phyloP scores from a whole-genome alignment of 78 protist genomes.

The Dictyostelium intermedium region DNA sequence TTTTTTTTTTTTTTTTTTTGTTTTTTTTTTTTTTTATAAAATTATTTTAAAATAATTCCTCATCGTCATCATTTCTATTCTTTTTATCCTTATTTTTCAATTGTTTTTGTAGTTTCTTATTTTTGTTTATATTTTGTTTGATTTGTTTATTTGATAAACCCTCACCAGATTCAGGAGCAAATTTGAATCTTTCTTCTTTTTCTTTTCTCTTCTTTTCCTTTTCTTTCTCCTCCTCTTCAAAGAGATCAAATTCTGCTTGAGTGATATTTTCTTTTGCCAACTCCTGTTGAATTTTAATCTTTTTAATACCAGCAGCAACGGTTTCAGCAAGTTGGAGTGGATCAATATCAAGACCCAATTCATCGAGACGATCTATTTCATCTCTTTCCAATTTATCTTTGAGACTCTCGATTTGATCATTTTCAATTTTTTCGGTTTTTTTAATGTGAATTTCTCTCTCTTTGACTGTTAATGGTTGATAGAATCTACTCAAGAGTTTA shows the following conservation, averaged over 20 bases:
- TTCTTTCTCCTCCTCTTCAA: not conserved
- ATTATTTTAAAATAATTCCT: not conserved
- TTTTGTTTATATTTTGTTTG: slow-evolving; percentile 1
- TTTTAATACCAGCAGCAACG: not conserved
- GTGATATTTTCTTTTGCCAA: not conserved
- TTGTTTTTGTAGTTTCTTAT: not conserved
- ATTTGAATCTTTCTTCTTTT: not conserved
- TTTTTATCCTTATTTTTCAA: not conserved
- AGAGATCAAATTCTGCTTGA: not conserved
- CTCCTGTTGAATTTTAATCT: not conserved
- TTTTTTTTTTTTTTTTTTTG: too few relatives aligned
- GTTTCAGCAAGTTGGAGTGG: not conserved
- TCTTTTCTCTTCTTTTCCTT: not conserved
- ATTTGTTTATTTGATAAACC: slow-evolving; percentile 23
- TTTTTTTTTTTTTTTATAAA: too few relatives aligned
- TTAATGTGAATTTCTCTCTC: not conserved
- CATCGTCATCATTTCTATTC: not conserved
- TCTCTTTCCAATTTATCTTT: not conserved
- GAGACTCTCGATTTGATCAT: not conserved
- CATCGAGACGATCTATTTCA: not conserved
- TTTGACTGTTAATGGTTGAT: not conserved
- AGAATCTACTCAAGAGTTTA: not conserved
- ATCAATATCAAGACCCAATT: not conserved
- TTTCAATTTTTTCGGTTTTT: not conserved
- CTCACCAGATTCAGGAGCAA: not conserved